Percentiles rank a stretch among this genome's conserved stretches.
These are phyloP conservation scores for Tilletia setariae DNA, from an alignment of 1,284 basidiomycete genomes.

Conservation along the genomic window DNA sequence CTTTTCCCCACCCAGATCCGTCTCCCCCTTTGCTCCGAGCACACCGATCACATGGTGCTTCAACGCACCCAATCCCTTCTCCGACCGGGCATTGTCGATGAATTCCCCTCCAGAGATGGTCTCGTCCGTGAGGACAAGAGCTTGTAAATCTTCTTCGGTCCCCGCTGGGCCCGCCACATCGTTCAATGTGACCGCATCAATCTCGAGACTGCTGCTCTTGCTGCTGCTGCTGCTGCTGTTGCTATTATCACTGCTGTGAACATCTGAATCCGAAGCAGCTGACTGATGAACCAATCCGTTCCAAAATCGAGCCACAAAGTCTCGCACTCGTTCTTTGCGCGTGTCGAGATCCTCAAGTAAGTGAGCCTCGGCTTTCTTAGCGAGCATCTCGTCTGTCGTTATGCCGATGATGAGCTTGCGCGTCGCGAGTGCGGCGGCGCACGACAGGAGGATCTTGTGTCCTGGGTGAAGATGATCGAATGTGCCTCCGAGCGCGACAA, in stretches of 20 bases:
- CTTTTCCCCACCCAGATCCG: constrained; percentile 30
- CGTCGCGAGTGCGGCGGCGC: constrained; percentile 76
- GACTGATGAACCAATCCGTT: constrained; percentile 16
- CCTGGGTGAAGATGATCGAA: constrained; percentile 97
- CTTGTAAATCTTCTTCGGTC: constrained; percentile 37
- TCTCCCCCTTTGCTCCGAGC: constrained; percentile 40
- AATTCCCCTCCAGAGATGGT: constrained; percentile 42
- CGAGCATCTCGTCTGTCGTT: constrained; percentile 70
- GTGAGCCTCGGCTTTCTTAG: constrained; percentile 69
- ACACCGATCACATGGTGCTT: constrained; percentile 44
- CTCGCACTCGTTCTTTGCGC: constrained; percentile 40
- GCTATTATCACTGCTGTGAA: neutral
- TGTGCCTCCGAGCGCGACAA: constrained; percentile 67
- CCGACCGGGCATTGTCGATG: constrained; percentile 35
- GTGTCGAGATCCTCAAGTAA: constrained; percentile 67
- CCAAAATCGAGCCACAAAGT: constrained; percentile 37
- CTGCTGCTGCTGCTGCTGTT: neutral
- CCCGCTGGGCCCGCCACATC: constrained; percentile 51
- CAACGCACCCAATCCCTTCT: constrained; percentile 33
- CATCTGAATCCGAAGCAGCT: neutral
- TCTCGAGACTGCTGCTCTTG: constrained; percentile 22
- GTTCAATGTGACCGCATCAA: constrained; percentile 38
- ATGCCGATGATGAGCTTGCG: constrained; percentile 84
- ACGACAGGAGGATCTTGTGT: constrained; percentile 92
- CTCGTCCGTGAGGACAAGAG: constrained; percentile 49